Evolutionary conservation across 768 basidiomycete species (phyloP), one percentile per base, ranked within the genome.

Genomic region (Tricholoma hemisulphureum): DNA sequence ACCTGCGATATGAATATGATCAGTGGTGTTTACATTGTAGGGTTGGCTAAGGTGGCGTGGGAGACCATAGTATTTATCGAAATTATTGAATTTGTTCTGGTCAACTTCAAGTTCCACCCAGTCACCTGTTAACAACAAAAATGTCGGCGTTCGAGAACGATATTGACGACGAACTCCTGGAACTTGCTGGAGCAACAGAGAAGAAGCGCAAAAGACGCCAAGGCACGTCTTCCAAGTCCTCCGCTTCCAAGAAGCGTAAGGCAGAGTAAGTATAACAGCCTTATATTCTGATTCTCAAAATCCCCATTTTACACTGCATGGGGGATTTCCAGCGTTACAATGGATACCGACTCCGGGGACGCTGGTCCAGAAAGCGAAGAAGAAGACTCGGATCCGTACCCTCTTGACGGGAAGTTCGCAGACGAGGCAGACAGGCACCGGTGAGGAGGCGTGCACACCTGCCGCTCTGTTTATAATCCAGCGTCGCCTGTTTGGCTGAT

Each of bases 331-430:
- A 80, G 77, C 49, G 70, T 71, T 58, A 75, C 74, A 13, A 61
- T 71, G 65, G 72, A 73, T 51, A 73, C 71, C 31, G 77, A 81
- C 29, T 82, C 82, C 31, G 85, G 86, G 16, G 84, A 82, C 31
- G 75, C 79, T 37, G 80, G 73, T 20, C 79, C 80, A 10, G 88
- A 90, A 64, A 87, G 84, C 58, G 89, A 90, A 63, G 83, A 82
- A 55, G 81, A 81, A 28, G 80, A 78, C 4, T 68, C 70, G 11
- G 88, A 92, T 62, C 87, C 86, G 3, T 98, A 93, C 69, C 95
- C 94, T 0, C 75, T 97, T 11, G 96, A 98, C 65, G 94, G 93
- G 51, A 92, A 93, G 71, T 98, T 91, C 68, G 82, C 82, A 58
- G 87, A 97, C 66, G 93, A 93, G 64, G 80, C 77, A 11, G 96